Evolutionary conservation across 169 alveolate species (phyloP).

Genomic region (Cyclospora cayetanensis): DNA sequence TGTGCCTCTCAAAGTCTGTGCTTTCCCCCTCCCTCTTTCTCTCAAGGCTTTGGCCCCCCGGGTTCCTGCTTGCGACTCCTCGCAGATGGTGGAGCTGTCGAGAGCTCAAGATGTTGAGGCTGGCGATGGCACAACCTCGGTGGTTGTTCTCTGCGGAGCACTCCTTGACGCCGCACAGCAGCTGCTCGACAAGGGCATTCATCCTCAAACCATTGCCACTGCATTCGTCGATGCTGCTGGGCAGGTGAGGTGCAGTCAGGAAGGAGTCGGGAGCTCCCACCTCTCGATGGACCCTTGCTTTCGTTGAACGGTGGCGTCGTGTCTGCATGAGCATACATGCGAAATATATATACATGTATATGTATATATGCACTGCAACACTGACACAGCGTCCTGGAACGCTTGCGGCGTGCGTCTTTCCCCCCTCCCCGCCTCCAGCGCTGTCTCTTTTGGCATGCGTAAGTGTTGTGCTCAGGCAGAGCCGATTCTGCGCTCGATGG

Average conservation of each 20-base stretch:
- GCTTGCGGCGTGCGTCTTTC: neutral
- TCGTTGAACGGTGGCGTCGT: neutral
- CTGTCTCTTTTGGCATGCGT: neutral
- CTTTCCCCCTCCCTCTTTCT: neutral
- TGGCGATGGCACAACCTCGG: slow-evolving; percentile 99
- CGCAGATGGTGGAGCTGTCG: slow-evolving; percentile 96
- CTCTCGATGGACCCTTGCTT: too few species aligned
- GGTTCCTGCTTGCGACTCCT: too few species aligned
- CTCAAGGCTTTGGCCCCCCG: neutral
- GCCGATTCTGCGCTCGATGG: slow-evolving; percentile 92
- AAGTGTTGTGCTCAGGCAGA: slow-evolving; percentile 82
- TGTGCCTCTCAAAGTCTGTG: neutral
- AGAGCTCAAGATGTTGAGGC: slow-evolving; percentile 99
- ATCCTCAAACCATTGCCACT: slow-evolving; percentile 97
- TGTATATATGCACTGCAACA: neutral
- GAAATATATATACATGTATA: too few species aligned
- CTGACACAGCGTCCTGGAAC: neutral
- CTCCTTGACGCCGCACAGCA: slow-evolving; percentile 95
- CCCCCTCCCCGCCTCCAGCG: neutral
- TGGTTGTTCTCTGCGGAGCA: slow-evolving; percentile 99
- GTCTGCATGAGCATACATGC: neutral
- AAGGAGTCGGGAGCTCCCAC: too few species aligned
- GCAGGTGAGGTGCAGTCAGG: slow-evolving; percentile 63
- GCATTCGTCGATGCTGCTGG: slow-evolving; percentile 93
- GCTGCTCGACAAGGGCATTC: slow-evolving; percentile 90